Evolutionary conservation across 352 stramenopile genomes (phyloP).

Genomic region (Phytopythium kandeliae): DNA sequence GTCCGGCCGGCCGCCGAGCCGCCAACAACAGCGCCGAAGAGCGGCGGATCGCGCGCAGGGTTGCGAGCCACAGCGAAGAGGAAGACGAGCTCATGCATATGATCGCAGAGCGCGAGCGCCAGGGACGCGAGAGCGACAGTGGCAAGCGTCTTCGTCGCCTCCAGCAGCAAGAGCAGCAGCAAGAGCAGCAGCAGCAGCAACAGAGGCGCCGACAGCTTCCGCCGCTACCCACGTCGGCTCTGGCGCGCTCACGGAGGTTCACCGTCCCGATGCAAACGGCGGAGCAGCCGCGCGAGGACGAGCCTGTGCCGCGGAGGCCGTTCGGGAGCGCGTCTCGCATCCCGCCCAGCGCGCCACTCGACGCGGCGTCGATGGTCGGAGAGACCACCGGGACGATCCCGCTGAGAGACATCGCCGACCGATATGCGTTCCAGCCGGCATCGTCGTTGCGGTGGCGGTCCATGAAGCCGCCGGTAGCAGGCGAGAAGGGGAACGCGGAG

Average conservation of each 20-base stretch:
- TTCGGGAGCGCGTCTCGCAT: constrained; percentile 13
- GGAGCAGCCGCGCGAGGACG: constrained; percentile 6
- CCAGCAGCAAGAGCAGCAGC: neutral
- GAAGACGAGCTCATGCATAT: constrained; percentile 39
- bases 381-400: neutral
- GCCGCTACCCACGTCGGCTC: neutral
- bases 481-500: constrained; percentile 7
- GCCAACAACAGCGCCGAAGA: constrained; percentile 6
- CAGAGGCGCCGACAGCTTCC: constrained; percentile 5
- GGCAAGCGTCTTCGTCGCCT: constrained; percentile 1
- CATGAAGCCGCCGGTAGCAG: constrained; percentile 2
- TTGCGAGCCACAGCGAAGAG: constrained; percentile 12
- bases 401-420: constrained; percentile 12
- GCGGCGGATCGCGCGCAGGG: neutral
- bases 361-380: neutral
- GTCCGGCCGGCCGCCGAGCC: neutral
- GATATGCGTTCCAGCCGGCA: constrained; percentile 22
- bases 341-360: neutral
- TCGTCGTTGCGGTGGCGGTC: constrained; percentile 25
- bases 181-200: constrained; percentile 7
- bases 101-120: constrained; percentile 26
- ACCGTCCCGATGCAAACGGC: constrained; percentile 4
- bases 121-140: constrained; percentile 9
- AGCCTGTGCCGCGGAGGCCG: constrained; percentile 3
- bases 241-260: constrained; percentile 4